Conservation (phyloP, 805 yeast genomes). For the Yamadazyma phyllophila region DNA sequence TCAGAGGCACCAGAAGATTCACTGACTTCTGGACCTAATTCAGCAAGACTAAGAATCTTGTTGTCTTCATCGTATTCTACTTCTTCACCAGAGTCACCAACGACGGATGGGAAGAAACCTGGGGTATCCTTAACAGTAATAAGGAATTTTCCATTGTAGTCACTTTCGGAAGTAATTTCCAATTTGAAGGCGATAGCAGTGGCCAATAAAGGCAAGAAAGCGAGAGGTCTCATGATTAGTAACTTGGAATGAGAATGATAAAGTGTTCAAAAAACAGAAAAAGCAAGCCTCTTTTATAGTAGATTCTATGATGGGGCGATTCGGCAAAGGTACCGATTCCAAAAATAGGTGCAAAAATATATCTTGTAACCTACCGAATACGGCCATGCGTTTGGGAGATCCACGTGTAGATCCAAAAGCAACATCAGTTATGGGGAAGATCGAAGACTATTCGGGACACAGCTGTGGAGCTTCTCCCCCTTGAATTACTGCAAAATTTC, state of each 20-base stretch:
- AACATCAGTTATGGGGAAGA: background rate
- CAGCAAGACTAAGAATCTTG: background rate
- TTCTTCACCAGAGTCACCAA: conserved; percentile 15
- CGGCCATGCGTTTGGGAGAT: background rate
- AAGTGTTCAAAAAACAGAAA: background rate
- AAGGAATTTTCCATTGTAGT: conserved; percentile 22
- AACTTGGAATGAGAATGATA: background rate
- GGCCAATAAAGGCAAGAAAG: conserved; percentile 1
- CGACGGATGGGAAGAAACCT: conserved; percentile 38
- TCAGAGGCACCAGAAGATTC: background rate
- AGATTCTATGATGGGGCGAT: background rate
- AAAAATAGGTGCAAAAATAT: background rate
- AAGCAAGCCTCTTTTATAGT: background rate
- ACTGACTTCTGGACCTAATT: background rate
- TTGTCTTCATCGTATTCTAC: background rate
- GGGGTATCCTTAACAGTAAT: conserved; percentile 43
- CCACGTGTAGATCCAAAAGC: background rate
- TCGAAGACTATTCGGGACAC: background rate
- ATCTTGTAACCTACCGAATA: background rate
- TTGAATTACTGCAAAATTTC: background rate
- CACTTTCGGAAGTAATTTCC: background rate
- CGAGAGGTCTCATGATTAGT: background rate
- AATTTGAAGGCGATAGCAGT: conserved; percentile 1
- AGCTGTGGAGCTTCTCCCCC: background rate
- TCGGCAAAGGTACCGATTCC: background rate